A percentile compares a stretch with the other conserved stretches of the same genome.
phyloP scores from a whole-genome alignment of 2,329 filamentous ascomycete species.

The Trichophaea hybrida region DNA sequence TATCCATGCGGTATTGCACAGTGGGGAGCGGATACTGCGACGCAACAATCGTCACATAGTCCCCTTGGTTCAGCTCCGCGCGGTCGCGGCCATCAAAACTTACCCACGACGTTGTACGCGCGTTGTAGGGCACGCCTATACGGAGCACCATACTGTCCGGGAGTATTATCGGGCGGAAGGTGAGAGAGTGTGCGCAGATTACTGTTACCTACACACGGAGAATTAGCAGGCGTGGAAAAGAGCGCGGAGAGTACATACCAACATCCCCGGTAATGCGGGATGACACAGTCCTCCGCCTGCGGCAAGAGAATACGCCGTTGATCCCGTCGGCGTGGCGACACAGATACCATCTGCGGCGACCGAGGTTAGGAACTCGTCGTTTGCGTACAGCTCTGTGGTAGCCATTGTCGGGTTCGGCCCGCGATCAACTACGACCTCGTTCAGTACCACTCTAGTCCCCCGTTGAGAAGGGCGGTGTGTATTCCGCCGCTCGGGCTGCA shows the following conservation, averaged over 20 bases:
- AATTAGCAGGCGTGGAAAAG: background rate
- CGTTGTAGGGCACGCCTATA: constrained; percentile 87
- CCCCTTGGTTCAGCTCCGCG: constrained; percentile 57
- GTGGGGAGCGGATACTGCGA: constrained; percentile 67
- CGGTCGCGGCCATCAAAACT: constrained; percentile 91
- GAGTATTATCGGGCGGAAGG: constrained; percentile 89
- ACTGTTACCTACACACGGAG: constrained; percentile 50
- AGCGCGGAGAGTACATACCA: constrained; percentile 31
- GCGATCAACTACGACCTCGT: constrained; percentile 90
- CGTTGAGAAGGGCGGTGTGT: background rate
- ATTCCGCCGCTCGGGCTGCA: background rate
- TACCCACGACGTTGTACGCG: constrained; percentile 82
- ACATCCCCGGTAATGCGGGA: constrained; percentile 89
- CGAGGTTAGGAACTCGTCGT: constrained; percentile 89
- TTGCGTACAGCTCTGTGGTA: constrained; percentile 78
- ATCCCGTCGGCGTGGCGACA: constrained; percentile 85
- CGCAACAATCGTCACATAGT: constrained; percentile 74
- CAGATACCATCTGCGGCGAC: constrained; percentile 86
- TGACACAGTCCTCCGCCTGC: constrained; percentile 92
- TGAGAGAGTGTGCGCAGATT: constrained; percentile 88
- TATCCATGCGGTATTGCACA: constrained; percentile 35
- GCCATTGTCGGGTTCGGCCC: constrained; percentile 96
- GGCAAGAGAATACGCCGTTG: constrained; percentile 88
- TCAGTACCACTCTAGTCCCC: constrained; percentile 55
- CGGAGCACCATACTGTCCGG: constrained; percentile 91